A percentile compares a stretch with the other conserved stretches of the same genome.
Evolutionary conservation across 176 grass and related monocot species (phyloP).

Genomic region (Paspalum notatum): DNA sequence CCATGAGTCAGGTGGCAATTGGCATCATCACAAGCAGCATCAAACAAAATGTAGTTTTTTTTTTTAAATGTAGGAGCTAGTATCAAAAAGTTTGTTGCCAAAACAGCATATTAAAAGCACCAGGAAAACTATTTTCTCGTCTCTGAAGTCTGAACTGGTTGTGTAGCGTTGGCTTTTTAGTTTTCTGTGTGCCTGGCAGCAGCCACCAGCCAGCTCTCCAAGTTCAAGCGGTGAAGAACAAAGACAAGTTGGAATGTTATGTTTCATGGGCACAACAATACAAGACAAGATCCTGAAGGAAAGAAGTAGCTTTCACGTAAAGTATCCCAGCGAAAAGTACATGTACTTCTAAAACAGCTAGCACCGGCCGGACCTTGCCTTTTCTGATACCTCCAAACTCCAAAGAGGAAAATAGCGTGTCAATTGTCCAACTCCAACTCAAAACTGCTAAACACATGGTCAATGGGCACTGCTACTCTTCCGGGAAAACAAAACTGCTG

Average conservation of each 20-base stretch:
- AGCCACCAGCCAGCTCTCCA: not conserved
- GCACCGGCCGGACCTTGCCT: not conserved
- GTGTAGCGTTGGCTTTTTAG: not conserved
- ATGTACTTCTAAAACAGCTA: not conserved
- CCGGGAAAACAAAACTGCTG: not conserved
- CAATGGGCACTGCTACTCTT: not conserved
- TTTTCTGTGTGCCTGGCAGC: not conserved
- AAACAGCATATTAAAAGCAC: not conserved
- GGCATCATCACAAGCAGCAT: not conserved
- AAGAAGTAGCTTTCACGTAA: not conserved
- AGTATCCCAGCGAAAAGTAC: not conserved
- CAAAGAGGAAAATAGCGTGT: slow-evolving; percentile 1
- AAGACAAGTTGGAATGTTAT: not conserved
- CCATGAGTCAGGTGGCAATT: not conserved
- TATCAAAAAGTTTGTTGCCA: too few species aligned
- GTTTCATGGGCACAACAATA: not conserved
- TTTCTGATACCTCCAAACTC: not conserved
- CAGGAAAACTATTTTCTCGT: not conserved
- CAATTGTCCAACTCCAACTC: not conserved
- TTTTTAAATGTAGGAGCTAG: not conserved
- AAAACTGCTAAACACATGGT: not conserved
- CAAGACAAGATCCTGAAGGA: slow-evolving; percentile 1
- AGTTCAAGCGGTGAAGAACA: slow-evolving; percentile 9
- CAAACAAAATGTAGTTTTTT: not conserved
- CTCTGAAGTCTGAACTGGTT: not conserved